Evolutionary conservation across 1,284 basidiomycete genomes (phyloP).

Genomic region (Retiboletus flavoniger): DNA sequence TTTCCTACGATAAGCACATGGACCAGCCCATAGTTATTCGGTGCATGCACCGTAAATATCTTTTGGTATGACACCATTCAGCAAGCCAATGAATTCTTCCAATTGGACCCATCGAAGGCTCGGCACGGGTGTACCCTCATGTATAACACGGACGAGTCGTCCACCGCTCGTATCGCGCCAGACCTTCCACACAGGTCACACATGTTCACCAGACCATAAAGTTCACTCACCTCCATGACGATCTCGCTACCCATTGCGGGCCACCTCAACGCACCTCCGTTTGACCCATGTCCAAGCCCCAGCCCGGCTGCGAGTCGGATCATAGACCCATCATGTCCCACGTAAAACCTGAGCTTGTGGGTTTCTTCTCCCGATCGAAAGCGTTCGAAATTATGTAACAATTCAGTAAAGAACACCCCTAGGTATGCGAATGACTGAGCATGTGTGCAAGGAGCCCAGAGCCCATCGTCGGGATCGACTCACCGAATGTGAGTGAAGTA

Average conservation of each 20-base stretch:
- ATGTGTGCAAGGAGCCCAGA: not conserved
- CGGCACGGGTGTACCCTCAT: constrained; percentile 45
- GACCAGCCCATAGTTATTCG: not conserved
- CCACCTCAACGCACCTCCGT: constrained; percentile 41
- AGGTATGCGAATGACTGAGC: not conserved
- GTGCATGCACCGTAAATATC: constrained; percentile 34
- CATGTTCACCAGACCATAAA: not conserved
- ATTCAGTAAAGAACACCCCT: constrained; percentile 42
- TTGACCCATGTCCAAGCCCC: constrained; percentile 39
- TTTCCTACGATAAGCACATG: not conserved
- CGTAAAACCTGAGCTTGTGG: constrained; percentile 44
- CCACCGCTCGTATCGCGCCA: constrained; percentile 35
- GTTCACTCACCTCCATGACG: constrained; percentile 45
- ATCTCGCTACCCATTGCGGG: constrained; percentile 53
- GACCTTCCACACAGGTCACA: constrained; percentile 34
- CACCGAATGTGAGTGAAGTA: constrained; percentile 49
- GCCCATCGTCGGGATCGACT: constrained; percentile 1
- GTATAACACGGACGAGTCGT: constrained; percentile 45
- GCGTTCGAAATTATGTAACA: constrained; percentile 34
- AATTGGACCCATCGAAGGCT: constrained; percentile 41
- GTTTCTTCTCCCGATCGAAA: constrained; percentile 34
- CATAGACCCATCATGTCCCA: constrained; percentile 54
- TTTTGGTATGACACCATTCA: constrained; percentile 40
- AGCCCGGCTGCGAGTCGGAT: constrained; percentile 48
- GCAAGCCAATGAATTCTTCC: constrained; percentile 37